Evolutionary conservation across 1,284 basidiomycete species (phyloP).

Genomic region (Fomitopsis betulina): DNA sequence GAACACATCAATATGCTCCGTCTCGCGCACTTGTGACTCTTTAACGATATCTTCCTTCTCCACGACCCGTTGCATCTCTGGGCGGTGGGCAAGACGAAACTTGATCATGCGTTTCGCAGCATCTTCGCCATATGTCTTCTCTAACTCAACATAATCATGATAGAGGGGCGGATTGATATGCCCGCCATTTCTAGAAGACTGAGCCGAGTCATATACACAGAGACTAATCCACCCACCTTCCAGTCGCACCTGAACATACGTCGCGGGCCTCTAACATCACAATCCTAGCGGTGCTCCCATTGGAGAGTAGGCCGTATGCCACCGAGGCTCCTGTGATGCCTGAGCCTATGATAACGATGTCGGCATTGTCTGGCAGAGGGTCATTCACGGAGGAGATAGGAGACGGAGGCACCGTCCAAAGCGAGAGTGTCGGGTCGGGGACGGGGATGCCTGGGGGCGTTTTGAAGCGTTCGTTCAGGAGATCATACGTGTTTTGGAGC

Average conservation of each 20-base stretch:
- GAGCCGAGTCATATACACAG: not conserved
- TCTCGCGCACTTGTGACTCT: constrained; percentile 37
- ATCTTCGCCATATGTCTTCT: constrained; percentile 39
- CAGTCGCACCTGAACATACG: constrained; percentile 67
- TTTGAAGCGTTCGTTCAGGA: constrained; percentile 24
- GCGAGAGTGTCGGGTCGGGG: constrained; percentile 45
- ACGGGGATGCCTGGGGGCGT: constrained; percentile 56
- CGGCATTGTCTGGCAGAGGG: constrained; percentile 45
- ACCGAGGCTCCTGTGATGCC: constrained; percentile 66
- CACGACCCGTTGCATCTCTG: constrained; percentile 41
- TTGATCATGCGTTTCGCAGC: constrained; percentile 51
- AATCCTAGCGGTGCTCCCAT: constrained; percentile 33
- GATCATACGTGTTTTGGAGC: constrained; percentile 18
- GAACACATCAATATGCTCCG: constrained; percentile 39
- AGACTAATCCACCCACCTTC: constrained; percentile 38
- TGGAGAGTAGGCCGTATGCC: constrained; percentile 47
- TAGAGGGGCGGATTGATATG: constrained; percentile 63
- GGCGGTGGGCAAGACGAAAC: constrained; percentile 55
- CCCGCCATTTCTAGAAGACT: constrained; percentile 54
- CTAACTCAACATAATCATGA: constrained; percentile 53
- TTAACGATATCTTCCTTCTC: constrained; percentile 41
- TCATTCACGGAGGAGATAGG: constrained; percentile 39
- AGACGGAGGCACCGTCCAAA: constrained; percentile 56
- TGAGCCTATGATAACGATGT: constrained; percentile 66
- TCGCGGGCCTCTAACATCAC: constrained; percentile 70